A percentile compares a stretch with the other conserved stretches of the same genome.
Evolutionary conservation across 2,329 filamentous ascomycete genomes (phyloP).

Genomic region (Aphanocladium album): DNA sequence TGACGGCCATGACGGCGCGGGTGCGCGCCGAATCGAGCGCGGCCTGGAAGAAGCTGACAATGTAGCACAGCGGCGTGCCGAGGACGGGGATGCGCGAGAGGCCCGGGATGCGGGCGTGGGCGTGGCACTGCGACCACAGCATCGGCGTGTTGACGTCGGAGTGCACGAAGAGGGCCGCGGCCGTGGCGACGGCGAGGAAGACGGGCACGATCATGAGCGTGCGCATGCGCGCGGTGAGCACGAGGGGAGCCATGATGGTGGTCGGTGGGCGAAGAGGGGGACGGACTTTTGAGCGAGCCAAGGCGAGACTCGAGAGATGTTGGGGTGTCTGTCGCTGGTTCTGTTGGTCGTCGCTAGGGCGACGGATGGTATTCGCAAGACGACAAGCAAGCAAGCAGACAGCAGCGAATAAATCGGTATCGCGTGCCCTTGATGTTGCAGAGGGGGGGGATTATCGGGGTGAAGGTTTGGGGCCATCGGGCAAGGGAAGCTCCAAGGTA

Average conservation of each 20-base stretch:
- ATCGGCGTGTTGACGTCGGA: slow-evolving; percentile 47
- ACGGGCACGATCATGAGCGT: slow-evolving; percentile 47
- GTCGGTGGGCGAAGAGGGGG: neutral
- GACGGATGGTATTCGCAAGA: neutral
- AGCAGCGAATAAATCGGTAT: too few species aligned
- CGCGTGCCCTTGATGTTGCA: neutral
- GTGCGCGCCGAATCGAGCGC: slow-evolving; percentile 38
- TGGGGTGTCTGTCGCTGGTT: neutral
- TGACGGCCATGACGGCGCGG: slow-evolving; percentile 34
- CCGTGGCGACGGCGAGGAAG: slow-evolving; percentile 40
- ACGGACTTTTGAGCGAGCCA: too few species aligned
- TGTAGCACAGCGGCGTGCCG: slow-evolving; percentile 43
- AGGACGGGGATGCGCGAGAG: slow-evolving; percentile 41
- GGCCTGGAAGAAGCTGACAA: slow-evolving; percentile 45
- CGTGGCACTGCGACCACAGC: slow-evolving; percentile 50
- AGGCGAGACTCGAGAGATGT: neutral
- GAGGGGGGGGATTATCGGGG: neutral
- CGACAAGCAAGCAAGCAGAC: too few species aligned
- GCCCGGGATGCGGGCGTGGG: slow-evolving; percentile 39
- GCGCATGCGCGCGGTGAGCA: slow-evolving; percentile 33
- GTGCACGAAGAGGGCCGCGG: slow-evolving; percentile 37
- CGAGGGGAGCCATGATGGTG: slow-evolving; percentile 3
- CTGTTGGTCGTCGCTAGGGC: neutral
- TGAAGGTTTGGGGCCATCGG: neutral
- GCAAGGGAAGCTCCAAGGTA: neutral